Evolutionary conservation across 164 flowering plant species (phyloP).

Genomic region (Berberis thunbergii): DNA sequence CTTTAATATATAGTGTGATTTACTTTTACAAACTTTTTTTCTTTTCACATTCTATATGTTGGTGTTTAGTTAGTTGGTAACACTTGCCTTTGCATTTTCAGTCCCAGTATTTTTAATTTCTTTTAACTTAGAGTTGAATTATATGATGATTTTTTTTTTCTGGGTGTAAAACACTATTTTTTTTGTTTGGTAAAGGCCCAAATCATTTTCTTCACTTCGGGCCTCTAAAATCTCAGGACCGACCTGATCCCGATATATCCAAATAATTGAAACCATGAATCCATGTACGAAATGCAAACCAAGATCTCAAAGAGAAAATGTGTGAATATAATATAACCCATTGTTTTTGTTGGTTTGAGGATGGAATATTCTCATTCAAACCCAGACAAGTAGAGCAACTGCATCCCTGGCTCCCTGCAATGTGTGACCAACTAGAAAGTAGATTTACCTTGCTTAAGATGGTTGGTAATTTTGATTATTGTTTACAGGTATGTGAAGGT

Average conservation of each 20-base stretch:
- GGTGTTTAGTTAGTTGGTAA: no score
- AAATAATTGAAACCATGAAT: no score
- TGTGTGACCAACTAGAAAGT: background rate
- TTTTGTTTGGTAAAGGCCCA: background rate
- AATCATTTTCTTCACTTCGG: background rate
- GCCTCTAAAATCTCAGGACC: no score
- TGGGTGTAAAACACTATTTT: background rate
- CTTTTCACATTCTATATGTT: no score
- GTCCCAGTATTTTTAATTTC: background rate
- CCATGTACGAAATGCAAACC: background rate
- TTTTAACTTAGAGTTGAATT: background rate
- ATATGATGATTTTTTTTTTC: background rate
- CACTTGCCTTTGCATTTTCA: no score
- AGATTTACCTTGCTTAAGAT: background rate
- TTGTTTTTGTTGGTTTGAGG: background rate
- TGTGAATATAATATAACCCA: no score
- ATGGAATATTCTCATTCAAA: background rate
- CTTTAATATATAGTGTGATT: no score
- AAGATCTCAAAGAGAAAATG: background rate
- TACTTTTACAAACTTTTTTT: no score
- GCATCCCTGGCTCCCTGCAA: background rate
- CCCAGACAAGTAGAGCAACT: background rate
- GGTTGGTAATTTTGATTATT: background rate
- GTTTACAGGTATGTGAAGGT: constrained; percentile 68
- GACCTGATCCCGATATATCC: no score